These are phyloP conservation scores for Phaeotremella skinneri DNA, from an alignment of 768 basidiomycete species.

Conservation along the genomic window DNA sequence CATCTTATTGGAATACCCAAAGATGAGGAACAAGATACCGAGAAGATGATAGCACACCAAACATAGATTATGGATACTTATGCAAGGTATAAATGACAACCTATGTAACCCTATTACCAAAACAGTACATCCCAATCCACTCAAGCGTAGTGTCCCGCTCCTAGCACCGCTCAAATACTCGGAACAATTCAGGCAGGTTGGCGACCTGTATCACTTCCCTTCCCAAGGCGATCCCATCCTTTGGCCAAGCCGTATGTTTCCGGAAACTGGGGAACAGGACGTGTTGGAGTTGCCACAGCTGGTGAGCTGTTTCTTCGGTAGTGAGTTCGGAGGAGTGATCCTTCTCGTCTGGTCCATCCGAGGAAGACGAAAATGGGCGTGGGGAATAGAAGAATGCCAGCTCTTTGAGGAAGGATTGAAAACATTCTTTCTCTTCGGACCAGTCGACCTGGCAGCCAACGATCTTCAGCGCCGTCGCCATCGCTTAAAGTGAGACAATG, in stretches of 20 bases:
- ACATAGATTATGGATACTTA: neutral
- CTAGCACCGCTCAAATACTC: constrained; percentile 89
- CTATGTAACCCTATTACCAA: too few species aligned
- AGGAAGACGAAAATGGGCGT: constrained; percentile 52
- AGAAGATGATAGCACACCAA: constrained; percentile 17
- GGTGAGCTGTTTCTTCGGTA: constrained; percentile 48
- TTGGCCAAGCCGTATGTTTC: constrained; percentile 67
- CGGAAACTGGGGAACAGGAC: constrained; percentile 82
- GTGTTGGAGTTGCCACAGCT: constrained; percentile 86
- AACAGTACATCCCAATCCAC: too few species aligned
- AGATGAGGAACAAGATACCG: constrained; percentile 40
- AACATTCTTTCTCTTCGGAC: constrained; percentile 79
- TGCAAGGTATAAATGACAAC: constrained; percentile 2
- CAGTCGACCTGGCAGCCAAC: constrained; percentile 80
- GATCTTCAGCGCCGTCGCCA: neutral
- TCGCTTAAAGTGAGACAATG: neutral
- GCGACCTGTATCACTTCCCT: constrained; percentile 81
- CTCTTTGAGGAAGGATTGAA: constrained; percentile 79
- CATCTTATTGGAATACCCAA: constrained; percentile 34
- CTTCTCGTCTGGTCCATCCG: constrained; percentile 7
- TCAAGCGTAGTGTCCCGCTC: neutral
- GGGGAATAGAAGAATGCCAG: constrained; percentile 88
- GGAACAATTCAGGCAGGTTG: constrained; percentile 84
- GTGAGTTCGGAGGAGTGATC: constrained; percentile 38
- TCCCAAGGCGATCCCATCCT: constrained; percentile 62